Evolutionary conservation across 805 yeast genomes (phyloP).

Genomic region (Candida sanyiensis): DNA sequence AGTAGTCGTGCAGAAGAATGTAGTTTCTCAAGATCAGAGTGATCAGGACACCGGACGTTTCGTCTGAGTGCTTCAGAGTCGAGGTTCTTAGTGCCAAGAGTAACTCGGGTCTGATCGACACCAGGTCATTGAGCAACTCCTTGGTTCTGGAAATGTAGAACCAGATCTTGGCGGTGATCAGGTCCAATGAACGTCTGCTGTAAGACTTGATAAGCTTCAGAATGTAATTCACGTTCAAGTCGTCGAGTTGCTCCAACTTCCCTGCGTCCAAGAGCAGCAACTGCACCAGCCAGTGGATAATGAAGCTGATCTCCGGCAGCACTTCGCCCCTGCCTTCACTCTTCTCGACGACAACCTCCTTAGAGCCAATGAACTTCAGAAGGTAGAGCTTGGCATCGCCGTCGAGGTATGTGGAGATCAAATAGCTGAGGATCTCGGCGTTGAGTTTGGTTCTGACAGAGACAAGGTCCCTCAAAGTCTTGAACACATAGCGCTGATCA

Average conservation of each 20-base stretch:
- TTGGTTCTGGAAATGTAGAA: conserved; percentile 77
- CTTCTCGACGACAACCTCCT: conserved; percentile 31
- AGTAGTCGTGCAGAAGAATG: conserved; percentile 69
- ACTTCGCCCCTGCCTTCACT: conserved; percentile 31
- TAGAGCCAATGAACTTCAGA: conserved; percentile 33
- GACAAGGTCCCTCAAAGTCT: conserved; percentile 79
- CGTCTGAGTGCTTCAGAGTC: conserved; percentile 85
- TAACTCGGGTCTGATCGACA: conserved; percentile 61
- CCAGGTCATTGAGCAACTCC: conserved; percentile 51
- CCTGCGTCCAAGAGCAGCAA: conserved; percentile 64
- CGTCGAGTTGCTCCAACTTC: conserved; percentile 42
- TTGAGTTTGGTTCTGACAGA: conserved; percentile 62
- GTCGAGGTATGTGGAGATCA: conserved; percentile 55
- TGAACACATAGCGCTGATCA: conserved; percentile 84
- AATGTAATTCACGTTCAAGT: conserved; percentile 46
- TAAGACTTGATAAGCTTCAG: conserved; percentile 48
- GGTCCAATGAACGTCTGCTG: conserved; percentile 80
- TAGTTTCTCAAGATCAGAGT: conserved; percentile 83
- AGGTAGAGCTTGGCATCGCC: conserved; percentile 38
- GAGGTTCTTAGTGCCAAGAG: conserved; percentile 79
- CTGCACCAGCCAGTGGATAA: conserved; percentile 72
- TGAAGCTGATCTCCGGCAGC: conserved; percentile 76
- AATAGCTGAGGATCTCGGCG: conserved; percentile 45
- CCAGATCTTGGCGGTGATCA: conserved; percentile 87
- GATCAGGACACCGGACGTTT: conserved; percentile 82